These are phyloP conservation scores for Xylaria digitata DNA, from an alignment of 2,329 filamentous ascomycete species.

Conservation along the genomic window DNA sequence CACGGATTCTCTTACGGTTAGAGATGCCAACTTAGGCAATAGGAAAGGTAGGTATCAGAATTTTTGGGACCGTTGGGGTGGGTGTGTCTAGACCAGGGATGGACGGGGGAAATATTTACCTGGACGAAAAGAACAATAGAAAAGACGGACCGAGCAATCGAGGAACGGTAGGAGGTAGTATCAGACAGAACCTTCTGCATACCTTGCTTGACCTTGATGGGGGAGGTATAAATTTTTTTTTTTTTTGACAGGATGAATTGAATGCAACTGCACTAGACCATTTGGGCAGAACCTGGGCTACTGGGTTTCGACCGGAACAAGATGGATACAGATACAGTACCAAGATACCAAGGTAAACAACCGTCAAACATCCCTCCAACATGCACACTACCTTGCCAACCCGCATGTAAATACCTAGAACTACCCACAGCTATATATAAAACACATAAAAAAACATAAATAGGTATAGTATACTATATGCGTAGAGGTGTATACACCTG, in stretches of 20 bases:
- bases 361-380: neutral
- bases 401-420: neutral
- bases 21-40: constrained; percentile 33
- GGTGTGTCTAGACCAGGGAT: constrained; percentile 30
- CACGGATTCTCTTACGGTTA: constrained; percentile 38
- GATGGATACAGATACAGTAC: no score
- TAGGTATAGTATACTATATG: neutral
- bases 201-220: constrained; percentile 5
- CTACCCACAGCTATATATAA: neutral
- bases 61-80: constrained; percentile 12
- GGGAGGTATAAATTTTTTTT: constrained; percentile 5
- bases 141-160: constrained; percentile 19
- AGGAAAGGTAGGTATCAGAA: constrained; percentile 15
- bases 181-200: constrained; percentile 11
- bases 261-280: neutral
- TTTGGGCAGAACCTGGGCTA: no score
- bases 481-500: neutral
- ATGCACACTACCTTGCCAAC: neutral
- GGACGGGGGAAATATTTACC: constrained; percentile 31
- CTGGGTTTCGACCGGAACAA: neutral
- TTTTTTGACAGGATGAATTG: constrained; percentile 12
- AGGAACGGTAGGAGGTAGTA: constrained; percentile 6
- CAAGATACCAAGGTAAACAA: constrained; percentile 3
- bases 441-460: neutral
- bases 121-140: constrained; percentile 10